Evolutionary conservation across 2,329 filamentous ascomycete genomes (phyloP).

Genomic region (Ascochyta lentis): DNA sequence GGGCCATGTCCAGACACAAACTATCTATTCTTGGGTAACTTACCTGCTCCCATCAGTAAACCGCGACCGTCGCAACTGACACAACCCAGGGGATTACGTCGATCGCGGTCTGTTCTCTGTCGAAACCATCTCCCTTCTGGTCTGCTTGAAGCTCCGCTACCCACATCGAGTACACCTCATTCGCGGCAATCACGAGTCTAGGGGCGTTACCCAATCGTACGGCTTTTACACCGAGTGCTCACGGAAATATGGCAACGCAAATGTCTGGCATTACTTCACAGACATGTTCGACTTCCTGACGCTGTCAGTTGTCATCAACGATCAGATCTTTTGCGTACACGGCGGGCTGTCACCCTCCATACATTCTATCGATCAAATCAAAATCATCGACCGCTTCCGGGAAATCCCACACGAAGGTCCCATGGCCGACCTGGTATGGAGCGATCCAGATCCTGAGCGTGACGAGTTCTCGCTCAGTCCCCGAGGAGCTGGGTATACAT

Average conservation of each 20-base stretch:
- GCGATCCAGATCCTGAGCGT: constrained; percentile 93
- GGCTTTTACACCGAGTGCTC: constrained; percentile 99
- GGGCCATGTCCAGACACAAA: constrained; percentile 98
- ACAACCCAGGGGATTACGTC: constrained; percentile 84
- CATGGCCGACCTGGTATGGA: constrained; percentile 99
- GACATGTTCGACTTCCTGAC: constrained; percentile 99
- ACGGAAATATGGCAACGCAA: constrained; percentile 97
- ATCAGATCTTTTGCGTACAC: constrained; percentile 99
- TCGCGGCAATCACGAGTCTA: constrained; percentile 95
- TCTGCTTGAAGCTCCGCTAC: constrained; percentile 96
- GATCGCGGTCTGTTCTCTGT: constrained; percentile 98
- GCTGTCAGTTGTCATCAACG: constrained; percentile 95
- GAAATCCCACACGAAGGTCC: constrained; percentile 98
- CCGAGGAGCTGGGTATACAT: constrained; percentile 93
- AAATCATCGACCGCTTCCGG: constrained; percentile 98
- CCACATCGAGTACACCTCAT: constrained; percentile 95
- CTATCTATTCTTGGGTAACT: constrained; percentile 89
- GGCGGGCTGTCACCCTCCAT: constrained; percentile 77
- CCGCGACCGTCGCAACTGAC: constrained; percentile 29
- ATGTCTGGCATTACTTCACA: constrained; percentile 99
- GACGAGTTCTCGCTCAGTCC: constrained; percentile 97
- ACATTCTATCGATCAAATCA: constrained; percentile 98
- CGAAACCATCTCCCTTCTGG: constrained; percentile 96
- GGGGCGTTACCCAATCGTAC: constrained; percentile 97
- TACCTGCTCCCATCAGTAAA: constrained; percentile 9